Conservation (phyloP, 371 early-diverging fungal genomes). For the Agmasoma carcini region DNA sequence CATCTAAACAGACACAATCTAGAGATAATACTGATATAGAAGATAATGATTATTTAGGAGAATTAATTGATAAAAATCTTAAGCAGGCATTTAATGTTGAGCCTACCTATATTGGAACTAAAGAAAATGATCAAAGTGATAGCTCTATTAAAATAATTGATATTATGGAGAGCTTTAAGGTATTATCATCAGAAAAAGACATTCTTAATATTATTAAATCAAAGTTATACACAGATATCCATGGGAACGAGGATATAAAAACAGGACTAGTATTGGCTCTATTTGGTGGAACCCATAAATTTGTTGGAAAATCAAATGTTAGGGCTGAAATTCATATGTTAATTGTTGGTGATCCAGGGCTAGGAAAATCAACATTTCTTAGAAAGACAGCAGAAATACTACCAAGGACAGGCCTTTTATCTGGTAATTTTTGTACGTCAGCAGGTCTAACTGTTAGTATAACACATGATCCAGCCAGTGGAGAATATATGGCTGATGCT, state of each 20-base stretch:
- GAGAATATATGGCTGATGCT: conserved; percentile 65
- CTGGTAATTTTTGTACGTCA: conserved; percentile 59
- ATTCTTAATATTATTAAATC: conserved; percentile 55
- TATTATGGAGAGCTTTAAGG: background rate
- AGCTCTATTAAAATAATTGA: background rate
- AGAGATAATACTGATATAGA: background rate
- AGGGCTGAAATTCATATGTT: conserved; percentile 50
- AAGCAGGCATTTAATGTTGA: background rate
- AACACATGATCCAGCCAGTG: conserved; percentile 59
- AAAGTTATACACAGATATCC: conserved; percentile 58
- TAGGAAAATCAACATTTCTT: conserved; percentile 59
- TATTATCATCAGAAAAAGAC: conserved; percentile 53
- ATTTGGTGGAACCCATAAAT: conserved; percentile 57
- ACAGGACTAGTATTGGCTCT: conserved; percentile 58
- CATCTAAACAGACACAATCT: background rate
- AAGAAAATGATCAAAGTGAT: background rate
- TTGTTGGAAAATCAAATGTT: conserved; percentile 9
- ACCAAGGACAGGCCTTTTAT: conserved; percentile 57
- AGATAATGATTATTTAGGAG: background rate
- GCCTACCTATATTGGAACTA: background rate
- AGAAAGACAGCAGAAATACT: conserved; percentile 54
- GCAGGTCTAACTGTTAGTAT: conserved; percentile 66
- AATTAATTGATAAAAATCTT: background rate
- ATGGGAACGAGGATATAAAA: conserved; percentile 60
- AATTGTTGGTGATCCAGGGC: conserved; percentile 57